Evolutionary conservation across 306 rosid species (phyloP), one percentile per base, ranked within the genome.

Genomic region (Vigna mungo): DNA sequence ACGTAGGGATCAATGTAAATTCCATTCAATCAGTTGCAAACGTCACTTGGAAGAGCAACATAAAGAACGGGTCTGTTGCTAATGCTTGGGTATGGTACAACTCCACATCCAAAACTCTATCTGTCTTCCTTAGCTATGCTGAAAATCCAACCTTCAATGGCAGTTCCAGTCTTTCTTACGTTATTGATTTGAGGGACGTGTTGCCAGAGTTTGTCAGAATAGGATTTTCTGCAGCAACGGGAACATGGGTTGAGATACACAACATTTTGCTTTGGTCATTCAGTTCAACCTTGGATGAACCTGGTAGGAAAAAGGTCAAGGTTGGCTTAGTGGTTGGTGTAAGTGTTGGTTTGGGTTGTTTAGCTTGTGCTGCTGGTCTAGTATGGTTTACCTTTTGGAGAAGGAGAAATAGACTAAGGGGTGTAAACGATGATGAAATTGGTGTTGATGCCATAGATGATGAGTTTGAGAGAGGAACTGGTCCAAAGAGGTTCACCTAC

Each of bases 171-270:
- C 82, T 88, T 30, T 86, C 75, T 10, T 18, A 86, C 60, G 20
- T 72, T 21, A 70, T 93, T 74, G 92, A 93, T 88, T 75, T 91
- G 81, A 88, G 80, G 56, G 80, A 78, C 0, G 76, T 81, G 36
- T 82, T 93, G 85, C 92, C 96, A 0, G 93, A 91, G 69, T 49
- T 30, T 73, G 96, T 86, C 49, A 82, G 92, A 13, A 64, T 91
- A 21, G 93, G 97, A 3, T 91, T 93, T 72, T 91, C 96, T 7
- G 95, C 98, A 6, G 85, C 98, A 11, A 93, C 97, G 0, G 93
- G 97, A 37, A 0, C 15, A 0, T 81, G 78, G 85, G 18, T 82
- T 60, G 97, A 93, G 53, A 46, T 82, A 72, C 97, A 91, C 64
- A 83, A 84, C 64, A 78, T 91, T 7, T 9, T 51, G 20, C 82